Base-by-base conservation (phyloP, 106 monocot species). In the Narthecium ossifragum region DNA sequence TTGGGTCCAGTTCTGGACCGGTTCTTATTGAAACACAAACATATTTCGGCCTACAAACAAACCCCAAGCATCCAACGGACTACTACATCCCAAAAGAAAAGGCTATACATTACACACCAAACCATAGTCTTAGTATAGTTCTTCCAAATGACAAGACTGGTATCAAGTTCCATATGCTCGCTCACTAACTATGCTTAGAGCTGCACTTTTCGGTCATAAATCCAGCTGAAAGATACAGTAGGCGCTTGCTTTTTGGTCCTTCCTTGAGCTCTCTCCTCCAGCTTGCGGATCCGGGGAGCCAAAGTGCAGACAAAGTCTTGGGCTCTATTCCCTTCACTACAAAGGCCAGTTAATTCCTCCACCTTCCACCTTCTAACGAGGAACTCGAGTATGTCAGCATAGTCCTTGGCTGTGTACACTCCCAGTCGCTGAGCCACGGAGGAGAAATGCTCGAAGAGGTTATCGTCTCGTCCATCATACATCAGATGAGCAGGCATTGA, bases 291-390 rank as follows among this genome's bases (percentile, higher is more conserved):
- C 75, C 69, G 63, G 4, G 69, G 6, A 15, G 75, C 69, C 26
- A 75, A 31, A 23, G 45, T 68, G 62, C 75, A 75, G 23, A 75
- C 63, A 10, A 61, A 75, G 30, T 75, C 75, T 45, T 64, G 75
- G 3, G 68, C 68, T 34, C 41, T 75, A 0, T 68, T 56, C 25
- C 69, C 75, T 60, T 75, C 69, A 6, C 63, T 27, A 28, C 69
- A 69, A 11, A 75, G 75, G 26, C 75, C 69, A 5, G 75, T 57
- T 46, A 75, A 14, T 1, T 75, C 68, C 28, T 57, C 34, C 56
- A 53, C 53, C 26, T 53, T 53, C 53, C 53, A 53, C 53, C 53
- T 25, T 12, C 26, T 13, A 29, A 53, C 26, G 30, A 53, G 53
- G 30, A 53, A 53, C 53, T 53, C 53, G 27, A 53, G 53, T 27